These are phyloP conservation scores for Chalciporus piperatus DNA, from an alignment of 768 basidiomycete genomes.

Conservation along the genomic window DNA sequence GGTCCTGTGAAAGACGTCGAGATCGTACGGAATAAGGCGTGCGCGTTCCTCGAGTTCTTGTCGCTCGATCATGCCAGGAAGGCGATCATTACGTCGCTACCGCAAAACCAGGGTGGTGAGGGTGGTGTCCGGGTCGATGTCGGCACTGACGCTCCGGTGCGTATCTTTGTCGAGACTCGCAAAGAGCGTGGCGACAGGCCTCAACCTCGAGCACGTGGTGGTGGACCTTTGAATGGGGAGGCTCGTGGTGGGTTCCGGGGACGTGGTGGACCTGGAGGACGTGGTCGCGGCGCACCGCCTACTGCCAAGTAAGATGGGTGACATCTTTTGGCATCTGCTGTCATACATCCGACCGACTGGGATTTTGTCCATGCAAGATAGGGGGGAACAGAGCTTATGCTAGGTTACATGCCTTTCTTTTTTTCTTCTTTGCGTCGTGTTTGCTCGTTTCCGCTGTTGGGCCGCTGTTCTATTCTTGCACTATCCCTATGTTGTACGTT, in stretches of 20 bases:
- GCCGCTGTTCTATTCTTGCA: slow-evolving; percentile 1
- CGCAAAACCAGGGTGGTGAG: slow-evolving; percentile 72
- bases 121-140: slow-evolving; percentile 81
- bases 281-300: slow-evolving; percentile 39
- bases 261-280: slow-evolving; percentile 41
- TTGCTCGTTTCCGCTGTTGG: background rate
- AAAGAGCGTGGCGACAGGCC: slow-evolving; percentile 90
- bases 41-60: slow-evolving; percentile 91
- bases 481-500: slow-evolving; percentile 15
- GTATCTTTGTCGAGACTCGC: slow-evolving; percentile 81
- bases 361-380: background rate
- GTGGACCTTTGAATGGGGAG: slow-evolving; percentile 50
- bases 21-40: slow-evolving; percentile 83
- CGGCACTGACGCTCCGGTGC: slow-evolving; percentile 49
- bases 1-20: slow-evolving; percentile 86
- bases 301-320: slow-evolving; percentile 21
- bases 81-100: slow-evolving; percentile 76
- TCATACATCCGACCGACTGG: background rate
- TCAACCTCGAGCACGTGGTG: slow-evolving; percentile 57
- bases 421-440: slow-evolving; percentile 11
- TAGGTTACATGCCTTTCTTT: slow-evolving; percentile 12
- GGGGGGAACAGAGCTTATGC: slow-evolving; percentile 4
- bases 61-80: slow-evolving; percentile 76
- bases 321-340: too few relatives aligned
- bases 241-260: slow-evolving; percentile 47